Percentiles rank a stretch among this genome's conserved stretches.
Evolutionary conservation across 2,329 filamentous ascomycete genomes (phyloP).

Genomic region (Cryphonectria japonica): DNA sequence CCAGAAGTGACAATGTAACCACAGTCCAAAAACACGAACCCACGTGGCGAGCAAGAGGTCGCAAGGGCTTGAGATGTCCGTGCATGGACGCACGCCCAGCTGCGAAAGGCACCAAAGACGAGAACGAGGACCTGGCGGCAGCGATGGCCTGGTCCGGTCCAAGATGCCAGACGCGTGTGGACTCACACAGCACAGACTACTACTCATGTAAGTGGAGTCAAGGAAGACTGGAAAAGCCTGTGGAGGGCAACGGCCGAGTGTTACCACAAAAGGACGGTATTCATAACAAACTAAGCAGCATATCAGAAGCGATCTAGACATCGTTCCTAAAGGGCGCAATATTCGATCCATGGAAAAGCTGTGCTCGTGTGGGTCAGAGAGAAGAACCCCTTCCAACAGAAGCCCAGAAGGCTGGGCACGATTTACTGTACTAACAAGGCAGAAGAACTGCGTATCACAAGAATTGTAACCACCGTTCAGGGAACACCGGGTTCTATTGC

Average conservation of each 20-base stretch:
- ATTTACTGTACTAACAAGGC: conserved; percentile 7
- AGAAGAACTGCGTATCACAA: conserved; percentile 3
- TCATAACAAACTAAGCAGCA: neutral
- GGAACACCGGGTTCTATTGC: conserved; percentile 9
- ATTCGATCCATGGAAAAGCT: neutral
- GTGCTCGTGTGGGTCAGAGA: conserved; percentile 10
- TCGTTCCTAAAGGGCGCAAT: neutral
- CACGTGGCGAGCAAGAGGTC: neutral
- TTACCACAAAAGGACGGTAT: neutral
- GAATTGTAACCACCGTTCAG: neutral
- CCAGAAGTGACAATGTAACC: neutral
- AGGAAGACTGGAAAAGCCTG: too few species aligned
- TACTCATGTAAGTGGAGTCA: neutral
- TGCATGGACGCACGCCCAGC: neutral
- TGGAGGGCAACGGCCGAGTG: neutral
- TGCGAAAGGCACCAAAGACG: neutral
- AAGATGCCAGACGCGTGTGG: neutral
- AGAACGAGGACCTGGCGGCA: neutral
- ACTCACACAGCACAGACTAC: neutral
- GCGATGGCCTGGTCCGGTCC: neutral
- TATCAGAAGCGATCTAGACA: neutral
- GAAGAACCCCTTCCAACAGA: neutral
- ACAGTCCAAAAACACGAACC: neutral
- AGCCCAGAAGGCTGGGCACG: neutral
- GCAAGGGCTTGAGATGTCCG: neutral